phyloP scores from a whole-genome alignment of 1,139 yeast genomes.

The Saccharomycopsis hybrid region DNA sequence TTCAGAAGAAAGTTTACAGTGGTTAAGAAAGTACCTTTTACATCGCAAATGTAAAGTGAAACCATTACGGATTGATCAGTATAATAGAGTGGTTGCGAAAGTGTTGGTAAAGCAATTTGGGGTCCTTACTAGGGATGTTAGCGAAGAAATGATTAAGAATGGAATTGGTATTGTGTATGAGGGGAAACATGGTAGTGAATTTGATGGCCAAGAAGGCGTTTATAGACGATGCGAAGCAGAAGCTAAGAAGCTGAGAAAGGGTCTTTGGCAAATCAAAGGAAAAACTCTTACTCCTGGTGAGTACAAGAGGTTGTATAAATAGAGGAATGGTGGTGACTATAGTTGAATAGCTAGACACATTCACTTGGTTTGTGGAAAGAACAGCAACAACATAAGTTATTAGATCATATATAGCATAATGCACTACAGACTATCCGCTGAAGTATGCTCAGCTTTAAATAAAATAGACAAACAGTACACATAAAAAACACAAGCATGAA shows the following conservation, averaged over 20 bases:
- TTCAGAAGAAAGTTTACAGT: constrained; percentile 74
- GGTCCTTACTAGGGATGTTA: constrained; percentile 70
- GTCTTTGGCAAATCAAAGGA: constrained; percentile 61
- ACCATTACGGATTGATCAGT: constrained; percentile 82
- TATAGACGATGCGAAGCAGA: constrained; percentile 52
- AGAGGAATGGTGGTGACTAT: background rate
- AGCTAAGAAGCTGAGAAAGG: constrained; percentile 53
- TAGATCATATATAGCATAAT: too few relatives aligned
- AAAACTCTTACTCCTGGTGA: constrained; percentile 73
- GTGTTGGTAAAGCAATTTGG: constrained; percentile 56
- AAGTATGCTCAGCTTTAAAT: too few relatives aligned
- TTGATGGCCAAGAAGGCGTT: constrained; percentile 63
- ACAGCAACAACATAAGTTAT: too few relatives aligned
- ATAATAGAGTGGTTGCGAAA: constrained; percentile 80
- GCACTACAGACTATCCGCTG: too few relatives aligned
- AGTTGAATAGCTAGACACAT: too few relatives aligned
- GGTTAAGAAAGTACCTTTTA: constrained; percentile 61
- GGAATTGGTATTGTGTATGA: constrained; percentile 91
- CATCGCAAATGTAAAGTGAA: constrained; percentile 66
- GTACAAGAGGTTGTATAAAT: constrained; percentile 44
- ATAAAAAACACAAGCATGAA: too few relatives aligned
- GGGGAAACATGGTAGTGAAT: constrained; percentile 74
- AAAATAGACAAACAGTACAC: too few relatives aligned
- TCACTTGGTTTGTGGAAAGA: too few relatives aligned
- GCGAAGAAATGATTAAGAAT: constrained; percentile 74